These are phyloP conservation scores for Hygrophila difformis DNA, from an alignment of 257 asterid species.

Conservation along the genomic window DNA sequence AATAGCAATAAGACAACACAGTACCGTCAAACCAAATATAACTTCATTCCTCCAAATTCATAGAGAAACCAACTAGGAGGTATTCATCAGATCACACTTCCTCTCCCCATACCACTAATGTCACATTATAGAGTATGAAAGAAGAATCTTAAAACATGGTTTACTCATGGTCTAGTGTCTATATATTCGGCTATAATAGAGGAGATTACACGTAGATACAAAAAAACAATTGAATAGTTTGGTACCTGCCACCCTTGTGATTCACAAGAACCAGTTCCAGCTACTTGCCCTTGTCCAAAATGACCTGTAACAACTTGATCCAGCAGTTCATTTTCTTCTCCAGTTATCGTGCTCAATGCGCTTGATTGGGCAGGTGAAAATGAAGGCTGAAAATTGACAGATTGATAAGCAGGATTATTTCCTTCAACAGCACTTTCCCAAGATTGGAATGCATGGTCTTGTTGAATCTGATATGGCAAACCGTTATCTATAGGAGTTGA, in stretches of 20 bases:
- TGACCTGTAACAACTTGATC: constrained; percentile 37
- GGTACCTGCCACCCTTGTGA: constrained; percentile 71
- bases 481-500: no score
- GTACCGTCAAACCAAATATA: no score
- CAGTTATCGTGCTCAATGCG: constrained; percentile 31
- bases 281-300: constrained; percentile 30
- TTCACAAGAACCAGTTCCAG: constrained; percentile 30
- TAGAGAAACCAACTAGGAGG: no score
- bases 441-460: constrained; percentile 35
- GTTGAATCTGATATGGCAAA: constrained; percentile 21
- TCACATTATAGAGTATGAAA: constrained; percentile 9
- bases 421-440: constrained; percentile 48
- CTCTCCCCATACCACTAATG: constrained; percentile 8
- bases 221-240: constrained; percentile 2
- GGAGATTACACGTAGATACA: neutral
- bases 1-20: no score
- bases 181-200: constrained; percentile 3
- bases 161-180: constrained; percentile 7
- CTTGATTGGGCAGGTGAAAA: constrained; percentile 38
- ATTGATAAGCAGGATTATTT: constrained; percentile 34
- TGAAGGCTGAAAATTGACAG: constrained; percentile 39
- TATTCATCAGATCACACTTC: neutral
- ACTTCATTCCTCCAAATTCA: no score
- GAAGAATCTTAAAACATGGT: neutral
- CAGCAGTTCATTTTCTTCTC: constrained; percentile 36